Conservation (phyloP, 345 rosid species). For the Populus deltoides region DNA sequence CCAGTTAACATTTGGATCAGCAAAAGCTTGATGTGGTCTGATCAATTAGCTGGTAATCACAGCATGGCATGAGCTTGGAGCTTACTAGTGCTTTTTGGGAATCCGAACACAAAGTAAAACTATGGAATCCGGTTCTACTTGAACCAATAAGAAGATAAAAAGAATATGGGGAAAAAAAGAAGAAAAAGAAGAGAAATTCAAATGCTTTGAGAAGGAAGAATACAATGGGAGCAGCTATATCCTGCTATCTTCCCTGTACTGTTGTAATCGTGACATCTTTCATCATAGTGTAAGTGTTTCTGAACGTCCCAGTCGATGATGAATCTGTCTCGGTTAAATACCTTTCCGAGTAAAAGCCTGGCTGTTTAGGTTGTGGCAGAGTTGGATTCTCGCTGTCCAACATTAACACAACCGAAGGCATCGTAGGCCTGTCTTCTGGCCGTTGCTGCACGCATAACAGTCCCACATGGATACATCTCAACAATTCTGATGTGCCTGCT, state of each 20-base stretch:
- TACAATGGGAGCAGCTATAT: neutral
- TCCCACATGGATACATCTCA: conserved; percentile 13
- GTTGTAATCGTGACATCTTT: conserved; percentile 1
- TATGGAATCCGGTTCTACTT: too few relatives aligned
- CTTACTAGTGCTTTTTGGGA: neutral
- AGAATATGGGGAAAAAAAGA: too few relatives aligned
- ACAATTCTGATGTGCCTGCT: neutral
- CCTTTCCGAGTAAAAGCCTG: conserved; percentile 17
- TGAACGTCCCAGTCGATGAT: neutral
- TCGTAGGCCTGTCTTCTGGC: neutral
- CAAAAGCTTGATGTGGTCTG: neutral
- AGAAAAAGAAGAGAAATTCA: neutral
- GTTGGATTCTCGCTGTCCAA: conserved; percentile 9
- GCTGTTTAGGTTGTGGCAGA: conserved; percentile 10
- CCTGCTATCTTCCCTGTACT: neutral
- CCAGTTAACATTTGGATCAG: neutral
- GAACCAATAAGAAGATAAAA: too few relatives aligned
- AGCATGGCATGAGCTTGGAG: neutral
- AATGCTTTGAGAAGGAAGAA: neutral
- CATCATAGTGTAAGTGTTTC: neutral
- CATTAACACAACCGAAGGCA: neutral
- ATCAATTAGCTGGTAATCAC: neutral
- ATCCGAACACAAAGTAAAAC: too few relatives aligned
- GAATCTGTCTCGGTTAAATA: conserved; percentile 9
- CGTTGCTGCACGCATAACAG: conserved; percentile 6